A percentile compares a stretch with the other conserved stretches of the same genome.
These are phyloP conservation scores for Hyaloscypha finlandica DNA, from an alignment of 495 filamentous ascomycete species.

Conservation along the genomic window DNA sequence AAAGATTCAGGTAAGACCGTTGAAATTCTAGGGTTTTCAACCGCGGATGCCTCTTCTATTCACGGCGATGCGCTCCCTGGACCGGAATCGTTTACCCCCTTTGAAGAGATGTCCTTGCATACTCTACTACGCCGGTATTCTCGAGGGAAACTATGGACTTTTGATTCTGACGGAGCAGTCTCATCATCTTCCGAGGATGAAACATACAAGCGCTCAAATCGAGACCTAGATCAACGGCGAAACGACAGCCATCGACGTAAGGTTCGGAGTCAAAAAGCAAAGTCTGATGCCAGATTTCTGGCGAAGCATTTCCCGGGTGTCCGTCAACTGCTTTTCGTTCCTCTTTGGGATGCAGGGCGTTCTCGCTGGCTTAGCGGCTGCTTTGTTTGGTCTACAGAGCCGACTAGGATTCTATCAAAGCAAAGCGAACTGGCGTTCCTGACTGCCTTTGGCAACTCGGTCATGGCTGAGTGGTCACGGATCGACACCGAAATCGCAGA, in stretches of 20 bases:
- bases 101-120: slow-evolving; percentile 25
- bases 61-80: slow-evolving; percentile 29
- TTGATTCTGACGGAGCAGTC: slow-evolving; percentile 46
- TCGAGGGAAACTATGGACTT: slow-evolving; percentile 59
- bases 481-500: slow-evolving; percentile 47
- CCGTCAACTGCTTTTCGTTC: slow-evolving; percentile 57
- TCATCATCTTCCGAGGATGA: slow-evolving; percentile 31
- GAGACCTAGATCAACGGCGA: slow-evolving; percentile 4
- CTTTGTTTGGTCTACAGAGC: slow-evolving; percentile 60
- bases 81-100: slow-evolving; percentile 17
- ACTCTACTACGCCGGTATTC: slow-evolving; percentile 59
- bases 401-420: slow-evolving; percentile 46
- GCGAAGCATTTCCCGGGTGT: slow-evolving; percentile 47
- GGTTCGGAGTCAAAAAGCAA: slow-evolving; percentile 15
- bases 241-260: slow-evolving; percentile 17
- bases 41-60: slow-evolving; percentile 30
- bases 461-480: slow-evolving; percentile 61
- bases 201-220: background rate
- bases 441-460: slow-evolving; percentile 57
- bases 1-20: slow-evolving; percentile 15
- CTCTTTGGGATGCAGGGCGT: slow-evolving; percentile 68
- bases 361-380: slow-evolving; percentile 70
- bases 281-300: slow-evolving; percentile 28
- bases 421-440: slow-evolving; percentile 47
- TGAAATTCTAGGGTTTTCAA: slow-evolving; percentile 41